phyloP scores from a whole-genome alignment of 2,329 filamentous ascomycete genomes.

The Aspergillus thermomutatus region DNA sequence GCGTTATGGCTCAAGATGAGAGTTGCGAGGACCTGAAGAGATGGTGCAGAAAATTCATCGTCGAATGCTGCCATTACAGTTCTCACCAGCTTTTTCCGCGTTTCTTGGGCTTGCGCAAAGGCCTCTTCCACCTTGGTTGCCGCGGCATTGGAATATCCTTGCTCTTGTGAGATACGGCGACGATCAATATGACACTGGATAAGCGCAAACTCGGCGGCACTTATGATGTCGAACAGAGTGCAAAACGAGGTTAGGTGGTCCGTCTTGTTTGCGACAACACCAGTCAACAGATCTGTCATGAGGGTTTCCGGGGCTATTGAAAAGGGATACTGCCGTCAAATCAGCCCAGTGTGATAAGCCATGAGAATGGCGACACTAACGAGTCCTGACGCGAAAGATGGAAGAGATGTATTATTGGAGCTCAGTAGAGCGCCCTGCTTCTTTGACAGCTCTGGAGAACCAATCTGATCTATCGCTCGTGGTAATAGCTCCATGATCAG shows the following conservation, averaged over 20 bases:
- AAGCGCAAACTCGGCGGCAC: slow-evolving; percentile 33
- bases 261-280: slow-evolving; percentile 11
- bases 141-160: slow-evolving; percentile 14
- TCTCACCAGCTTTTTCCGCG: slow-evolving; percentile 16
- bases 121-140: slow-evolving; percentile 16
- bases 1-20: slow-evolving; percentile 18
- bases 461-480: slow-evolving; percentile 26
- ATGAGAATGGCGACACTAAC: slow-evolving; percentile 15
- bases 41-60: slow-evolving; percentile 16
- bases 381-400: slow-evolving; percentile 27
- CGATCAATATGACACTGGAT: slow-evolving; percentile 35
- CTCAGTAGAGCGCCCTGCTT: slow-evolving; percentile 6
- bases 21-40: slow-evolving; percentile 18
- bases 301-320: slow-evolving; percentile 24
- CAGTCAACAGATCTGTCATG: slow-evolving; percentile 18
- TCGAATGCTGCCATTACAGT: slow-evolving; percentile 22
- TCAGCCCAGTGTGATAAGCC: slow-evolving; percentile 6
- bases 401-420: slow-evolving; percentile 21
- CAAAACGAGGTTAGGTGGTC: slow-evolving; percentile 33
- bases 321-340: slow-evolving; percentile 27
- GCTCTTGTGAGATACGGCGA: slow-evolving; percentile 20
- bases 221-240: slow-evolving; percentile 31
- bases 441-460: slow-evolving; percentile 9
- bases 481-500: slow-evolving; percentile 31
- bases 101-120: slow-evolving; percentile 15